Conservation (phyloP, 2,329 filamentous ascomycete genomes). For the Incumbomyces delicatus region DNA sequence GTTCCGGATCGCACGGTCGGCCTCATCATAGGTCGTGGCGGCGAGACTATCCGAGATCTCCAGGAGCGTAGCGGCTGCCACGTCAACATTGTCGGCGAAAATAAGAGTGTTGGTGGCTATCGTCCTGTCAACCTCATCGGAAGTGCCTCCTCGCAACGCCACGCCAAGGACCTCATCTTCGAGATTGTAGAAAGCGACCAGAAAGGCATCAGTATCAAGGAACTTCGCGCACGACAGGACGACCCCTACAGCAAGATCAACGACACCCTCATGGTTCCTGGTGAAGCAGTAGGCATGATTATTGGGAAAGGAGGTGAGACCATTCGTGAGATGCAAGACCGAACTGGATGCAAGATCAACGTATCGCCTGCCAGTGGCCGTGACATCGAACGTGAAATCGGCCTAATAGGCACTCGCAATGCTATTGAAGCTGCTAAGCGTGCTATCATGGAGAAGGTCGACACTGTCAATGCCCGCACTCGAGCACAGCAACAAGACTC, state of each 20-base stretch:
- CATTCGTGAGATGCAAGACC: conserved; percentile 85
- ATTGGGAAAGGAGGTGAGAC: conserved; percentile 92
- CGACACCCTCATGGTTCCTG: conserved; percentile 75
- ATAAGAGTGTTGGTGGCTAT: conserved; percentile 82
- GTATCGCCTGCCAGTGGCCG: conserved; percentile 71
- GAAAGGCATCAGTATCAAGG: conserved; percentile 26
- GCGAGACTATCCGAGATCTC: conserved; percentile 84
- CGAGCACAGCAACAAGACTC: conserved; percentile 11
- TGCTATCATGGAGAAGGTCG: conserved; percentile 85
- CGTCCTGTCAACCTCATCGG: conserved; percentile 87
- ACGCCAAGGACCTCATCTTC: conserved; percentile 78
- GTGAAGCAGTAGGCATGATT: conserved; percentile 90
- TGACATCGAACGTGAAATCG: conserved; percentile 77
- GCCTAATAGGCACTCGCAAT: conserved; percentile 66
- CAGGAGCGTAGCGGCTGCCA: conserved; percentile 90
- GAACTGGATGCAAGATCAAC: conserved; percentile 88
- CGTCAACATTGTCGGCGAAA: conserved; percentile 88
- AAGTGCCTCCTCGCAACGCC: conserved; percentile 59
- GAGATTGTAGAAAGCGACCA: conserved; percentile 86
- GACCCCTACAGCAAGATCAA: conserved; percentile 51
- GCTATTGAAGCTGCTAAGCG: conserved; percentile 72
- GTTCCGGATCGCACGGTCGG: conserved; percentile 88
- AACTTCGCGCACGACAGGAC: conserved; percentile 32
- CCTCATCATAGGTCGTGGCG: conserved; percentile 84
- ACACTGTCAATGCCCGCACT: conserved; percentile 56